A percentile compares a stretch with the other conserved stretches of the same genome.
These are phyloP conservation scores for Nakazawaea peltata DNA, from an alignment of 805 yeast species.

Conservation along the genomic window DNA sequence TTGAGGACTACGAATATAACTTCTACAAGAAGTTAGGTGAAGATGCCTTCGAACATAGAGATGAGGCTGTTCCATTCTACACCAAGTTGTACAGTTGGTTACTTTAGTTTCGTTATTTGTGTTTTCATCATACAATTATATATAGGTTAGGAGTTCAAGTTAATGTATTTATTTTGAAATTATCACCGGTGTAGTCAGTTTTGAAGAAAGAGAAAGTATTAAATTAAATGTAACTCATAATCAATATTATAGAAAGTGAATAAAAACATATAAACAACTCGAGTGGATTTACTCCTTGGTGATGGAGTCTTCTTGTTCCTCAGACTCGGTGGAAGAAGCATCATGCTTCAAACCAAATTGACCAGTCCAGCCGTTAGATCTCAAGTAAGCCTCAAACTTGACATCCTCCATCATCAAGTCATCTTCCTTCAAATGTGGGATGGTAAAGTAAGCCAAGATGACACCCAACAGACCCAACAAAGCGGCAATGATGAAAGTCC, in stretches of 20 bases:
- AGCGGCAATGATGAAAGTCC: conserved; percentile 81
- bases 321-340: too few species aligned
- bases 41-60: conserved; percentile 1
- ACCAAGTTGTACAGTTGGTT: conserved; percentile 4
- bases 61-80: not conserved
- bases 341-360: conserved; percentile 30
- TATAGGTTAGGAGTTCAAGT: too few species aligned
- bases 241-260: too few species aligned
- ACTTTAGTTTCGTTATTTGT: conserved; percentile 1
- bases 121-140: not conserved
- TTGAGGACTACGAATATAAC: conserved; percentile 21
- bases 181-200: too few species aligned
- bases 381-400: conserved; percentile 50
- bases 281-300: too few species aligned
- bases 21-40: conserved; percentile 14
- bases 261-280: too few species aligned
- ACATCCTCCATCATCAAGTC: conserved; percentile 61
- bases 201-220: too few species aligned
- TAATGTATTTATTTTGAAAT: too few species aligned
- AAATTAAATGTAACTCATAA: too few species aligned
- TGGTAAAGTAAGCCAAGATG: conserved; percentile 44
- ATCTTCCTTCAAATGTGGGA: conserved; percentile 66
- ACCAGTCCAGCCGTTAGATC: conserved; percentile 53
- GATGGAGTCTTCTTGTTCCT: too few species aligned
- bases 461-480: conserved; percentile 62